These are phyloP conservation scores for Cladosporium velox DNA, from an alignment of 2,329 filamentous ascomycete genomes.

Conservation along the genomic window DNA sequence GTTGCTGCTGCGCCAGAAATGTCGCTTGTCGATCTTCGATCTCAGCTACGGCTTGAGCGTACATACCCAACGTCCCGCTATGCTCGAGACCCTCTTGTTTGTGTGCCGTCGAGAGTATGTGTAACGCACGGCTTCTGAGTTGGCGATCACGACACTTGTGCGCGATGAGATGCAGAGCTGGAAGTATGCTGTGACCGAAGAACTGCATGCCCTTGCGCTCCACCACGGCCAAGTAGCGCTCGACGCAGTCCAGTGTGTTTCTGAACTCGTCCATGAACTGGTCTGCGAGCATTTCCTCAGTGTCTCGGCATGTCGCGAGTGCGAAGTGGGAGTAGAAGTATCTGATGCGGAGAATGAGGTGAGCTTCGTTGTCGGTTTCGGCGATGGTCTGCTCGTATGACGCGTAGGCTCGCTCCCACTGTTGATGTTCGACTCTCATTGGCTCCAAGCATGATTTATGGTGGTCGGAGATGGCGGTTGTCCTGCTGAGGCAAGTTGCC, in stretches of 20 bases:
- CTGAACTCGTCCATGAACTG: background rate
- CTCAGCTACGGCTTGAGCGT: background rate
- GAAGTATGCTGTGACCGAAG: background rate
- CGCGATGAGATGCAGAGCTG: background rate
- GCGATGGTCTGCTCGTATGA: no score
- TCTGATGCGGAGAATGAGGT: background rate
- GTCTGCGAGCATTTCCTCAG: background rate
- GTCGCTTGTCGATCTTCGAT: background rate
- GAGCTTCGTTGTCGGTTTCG: background rate
- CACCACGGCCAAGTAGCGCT: background rate
- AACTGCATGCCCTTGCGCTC: background rate
- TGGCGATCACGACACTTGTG: background rate
- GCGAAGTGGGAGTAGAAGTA: background rate
- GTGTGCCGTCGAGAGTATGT: background rate
- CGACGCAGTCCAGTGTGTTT: background rate
- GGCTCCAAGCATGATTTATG: background rate
- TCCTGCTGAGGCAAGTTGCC: background rate
- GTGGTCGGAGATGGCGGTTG: background rate
- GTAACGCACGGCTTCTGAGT: background rate
- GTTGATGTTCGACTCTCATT: background rate
- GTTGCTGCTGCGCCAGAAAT: background rate
- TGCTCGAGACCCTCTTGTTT: background rate
- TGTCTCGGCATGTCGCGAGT: background rate
- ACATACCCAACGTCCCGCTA: background rate
- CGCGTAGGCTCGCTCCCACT: background rate